Conservation (phyloP, 805 yeast genomes). For the Saccharomycopsis fermentans region DNA sequence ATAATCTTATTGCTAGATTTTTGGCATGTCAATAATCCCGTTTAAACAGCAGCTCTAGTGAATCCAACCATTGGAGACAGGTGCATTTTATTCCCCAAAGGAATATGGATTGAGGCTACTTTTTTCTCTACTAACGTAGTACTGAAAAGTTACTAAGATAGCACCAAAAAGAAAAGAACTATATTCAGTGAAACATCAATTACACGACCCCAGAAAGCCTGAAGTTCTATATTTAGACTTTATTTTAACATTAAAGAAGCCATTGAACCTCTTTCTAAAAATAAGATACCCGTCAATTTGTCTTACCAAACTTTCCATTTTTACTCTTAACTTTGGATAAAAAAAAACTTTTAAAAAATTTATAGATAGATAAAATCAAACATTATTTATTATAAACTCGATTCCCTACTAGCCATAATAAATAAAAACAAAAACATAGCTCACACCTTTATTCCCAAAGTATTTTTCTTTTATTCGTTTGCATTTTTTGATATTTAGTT, state of each 20-base stretch:
- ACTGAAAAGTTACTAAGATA: too few relatives aligned
- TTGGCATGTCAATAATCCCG: background rate
- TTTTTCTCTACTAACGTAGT: background rate
- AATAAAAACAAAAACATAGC: background rate
- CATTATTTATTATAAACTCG: background rate
- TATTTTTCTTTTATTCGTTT: too few relatives aligned
- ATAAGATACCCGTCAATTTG: background rate
- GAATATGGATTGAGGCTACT: background rate
- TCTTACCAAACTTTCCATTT: background rate
- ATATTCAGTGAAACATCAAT: background rate
- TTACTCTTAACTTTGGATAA: background rate
- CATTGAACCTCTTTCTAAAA: background rate
- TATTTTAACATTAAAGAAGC: background rate
- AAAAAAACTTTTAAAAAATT: too few relatives aligned
- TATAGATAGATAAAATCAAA: background rate
- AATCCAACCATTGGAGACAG: too few relatives aligned
- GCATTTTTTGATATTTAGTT: background rate
- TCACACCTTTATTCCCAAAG: background rate
- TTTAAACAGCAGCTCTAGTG: too few relatives aligned
- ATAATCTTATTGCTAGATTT: too few relatives aligned
- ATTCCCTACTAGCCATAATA: background rate
- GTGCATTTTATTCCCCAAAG: too few relatives aligned
- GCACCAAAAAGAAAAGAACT: too few relatives aligned
- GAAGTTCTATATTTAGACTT: background rate
- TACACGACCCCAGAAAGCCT: background rate